A percentile compares a stretch with the other conserved stretches of the same genome.
Conservation (phyloP, 768 basidiomycete species). For the Pleurotus citrinopileatus region DNA sequence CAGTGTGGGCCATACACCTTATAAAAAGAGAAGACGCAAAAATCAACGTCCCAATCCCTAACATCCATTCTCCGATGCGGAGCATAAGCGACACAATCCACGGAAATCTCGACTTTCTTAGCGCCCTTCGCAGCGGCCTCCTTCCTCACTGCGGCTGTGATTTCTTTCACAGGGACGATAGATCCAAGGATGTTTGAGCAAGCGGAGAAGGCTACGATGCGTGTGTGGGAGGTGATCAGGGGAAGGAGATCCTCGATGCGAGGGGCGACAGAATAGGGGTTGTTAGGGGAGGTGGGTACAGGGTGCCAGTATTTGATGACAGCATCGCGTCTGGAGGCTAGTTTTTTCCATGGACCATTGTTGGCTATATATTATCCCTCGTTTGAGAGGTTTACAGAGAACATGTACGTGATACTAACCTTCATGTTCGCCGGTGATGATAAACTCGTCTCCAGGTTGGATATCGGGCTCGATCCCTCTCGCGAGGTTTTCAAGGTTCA, state of each 20-base stretch:
- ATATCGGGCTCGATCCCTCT: slow-evolving; percentile 57
- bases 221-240: slow-evolving; percentile 62
- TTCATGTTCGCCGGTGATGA: slow-evolving; percentile 81
- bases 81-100: slow-evolving; percentile 80
- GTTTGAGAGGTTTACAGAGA: background rate
- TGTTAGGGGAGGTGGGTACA: slow-evolving; percentile 43
- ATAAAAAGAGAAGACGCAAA: slow-evolving; percentile 69
- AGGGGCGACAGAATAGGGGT: slow-evolving; percentile 64
- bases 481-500: slow-evolving; percentile 68
- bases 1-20: slow-evolving; percentile 82
- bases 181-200: slow-evolving; percentile 77
- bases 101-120: slow-evolving; percentile 59
- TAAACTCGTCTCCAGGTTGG: slow-evolving; percentile 64
- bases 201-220: slow-evolving; percentile 70
- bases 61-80: slow-evolving; percentile 74
- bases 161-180: slow-evolving; percentile 56
- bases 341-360: slow-evolving; percentile 71
- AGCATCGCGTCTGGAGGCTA: slow-evolving; percentile 56
- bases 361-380: slow-evolving; percentile 48
- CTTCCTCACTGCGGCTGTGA: slow-evolving; percentile 47
- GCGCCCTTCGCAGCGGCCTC: slow-evolving; percentile 51
- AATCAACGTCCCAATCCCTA: slow-evolving; percentile 76
- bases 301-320: slow-evolving; percentile 60
- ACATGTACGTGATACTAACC: slow-evolving; percentile 33
- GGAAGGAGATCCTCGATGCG: slow-evolving; percentile 55